Base-by-base conservation (phyloP, 768 basidiomycete species). In the Lactarius tabidus region DNA sequence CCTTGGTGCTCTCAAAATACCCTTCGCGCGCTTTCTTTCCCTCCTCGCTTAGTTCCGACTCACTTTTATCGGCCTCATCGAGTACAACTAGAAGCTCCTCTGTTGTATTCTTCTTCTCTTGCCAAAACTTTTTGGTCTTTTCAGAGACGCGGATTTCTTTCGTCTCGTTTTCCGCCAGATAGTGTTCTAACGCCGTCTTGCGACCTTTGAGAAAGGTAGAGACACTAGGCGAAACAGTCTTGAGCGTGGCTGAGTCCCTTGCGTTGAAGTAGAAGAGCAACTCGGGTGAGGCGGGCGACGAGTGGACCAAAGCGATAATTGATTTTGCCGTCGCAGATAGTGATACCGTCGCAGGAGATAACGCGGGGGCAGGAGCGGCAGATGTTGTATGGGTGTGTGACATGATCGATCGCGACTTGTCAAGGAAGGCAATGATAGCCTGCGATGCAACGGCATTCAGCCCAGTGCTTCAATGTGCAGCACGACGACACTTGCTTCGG, bases 271-370 rank as follows among this genome's bases (percentile, higher is more conserved):
- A 82, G 53, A 78, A 74, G 67, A 94, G 78, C 45, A 77, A 80
- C 65, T 84, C 82, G 7, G 91, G 91, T 70, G 88, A 81, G 12
- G 82, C 86, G 1, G 79, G 78, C 1, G 84, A 81, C 3, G 85
- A 81, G 72, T 93, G 89, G 43, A 91, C 73, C 2, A 89, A 75
- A 14, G 84, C 79, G 66, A 84, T 79, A 58, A 84, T 74, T 29
- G 71, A 73, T 66, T 81, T 79, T 41, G 80, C 79, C 1, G 79
- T 68, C 14, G 77, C 74, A 59, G 79, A 75, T 71, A 87, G 84
- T n/a, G 85, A 87, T 66, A 93, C 84, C 3, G 93, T 93, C 1
- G 92, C 91, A 1, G 93, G 92, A 20, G 88, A 80, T 28, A 95
- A 78, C 0, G 84, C 78, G 0, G 91, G 91, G 1, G 92, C 90